phyloP scores from a whole-genome alignment of 345 rosid species.

The Kandelia obovata region DNA sequence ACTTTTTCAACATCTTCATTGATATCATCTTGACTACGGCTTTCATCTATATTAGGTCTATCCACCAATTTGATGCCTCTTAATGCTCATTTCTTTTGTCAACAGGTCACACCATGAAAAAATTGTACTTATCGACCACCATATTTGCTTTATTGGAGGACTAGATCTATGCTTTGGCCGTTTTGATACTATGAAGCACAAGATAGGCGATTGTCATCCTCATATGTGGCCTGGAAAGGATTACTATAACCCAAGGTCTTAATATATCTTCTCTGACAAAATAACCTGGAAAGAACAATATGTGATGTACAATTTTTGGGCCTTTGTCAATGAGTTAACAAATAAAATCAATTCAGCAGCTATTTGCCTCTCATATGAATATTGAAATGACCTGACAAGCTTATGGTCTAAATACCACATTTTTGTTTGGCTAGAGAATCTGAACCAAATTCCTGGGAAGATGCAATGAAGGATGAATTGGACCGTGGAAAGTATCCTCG shows the following conservation, averaged over 20 bases:
- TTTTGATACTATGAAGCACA: conserved; percentile 72
- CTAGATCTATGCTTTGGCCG: conserved; percentile 92
- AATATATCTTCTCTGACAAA: neutral
- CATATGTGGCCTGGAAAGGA: conserved; percentile 87
- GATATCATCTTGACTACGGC: too few relatives aligned
- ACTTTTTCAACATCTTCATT: neutral
- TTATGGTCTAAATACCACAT: neutral
- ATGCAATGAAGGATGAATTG: conserved; percentile 73
- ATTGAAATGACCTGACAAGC: too few relatives aligned
- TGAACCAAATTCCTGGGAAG: conserved; percentile 98
- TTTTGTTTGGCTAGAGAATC: conserved; percentile 59
- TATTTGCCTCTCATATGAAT: too few relatives aligned
- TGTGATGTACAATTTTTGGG: too few relatives aligned
- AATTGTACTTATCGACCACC: conserved; percentile 79
- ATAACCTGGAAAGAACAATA: neutral
- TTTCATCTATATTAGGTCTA: neutral
- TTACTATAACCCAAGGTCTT: conserved; percentile 87
- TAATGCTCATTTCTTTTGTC: conserved; percentile 7
- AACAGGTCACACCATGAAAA: conserved; percentile 96
- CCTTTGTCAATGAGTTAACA: too few relatives aligned
- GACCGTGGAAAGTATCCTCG: conserved; percentile 72
- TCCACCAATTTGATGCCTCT: conserved; percentile 12
- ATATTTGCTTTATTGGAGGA: conserved; percentile 85
- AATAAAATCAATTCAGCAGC: too few relatives aligned
- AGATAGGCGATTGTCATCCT: conserved; percentile 69